Evolutionary conservation across 495 filamentous ascomycete genomes (phyloP), one percentile per base, ranked within the genome.

Genomic region (Usnea hakonensis): DNA sequence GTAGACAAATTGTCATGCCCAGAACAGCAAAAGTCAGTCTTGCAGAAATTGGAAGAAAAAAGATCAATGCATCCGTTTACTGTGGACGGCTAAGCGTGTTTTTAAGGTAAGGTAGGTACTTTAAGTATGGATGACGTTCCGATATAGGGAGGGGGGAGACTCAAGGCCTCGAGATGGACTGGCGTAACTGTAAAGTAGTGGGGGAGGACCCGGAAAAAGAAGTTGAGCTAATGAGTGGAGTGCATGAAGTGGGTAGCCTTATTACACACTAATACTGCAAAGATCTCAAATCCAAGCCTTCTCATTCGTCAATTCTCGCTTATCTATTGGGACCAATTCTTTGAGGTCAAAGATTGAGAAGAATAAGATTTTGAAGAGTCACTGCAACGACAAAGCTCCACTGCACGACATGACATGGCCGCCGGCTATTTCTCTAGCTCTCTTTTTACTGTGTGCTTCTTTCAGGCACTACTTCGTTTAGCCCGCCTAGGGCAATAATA

Each of bases 381-480:
- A 58, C 58, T 62, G 60, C 60, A n/a, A n/a, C n/a, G n/a, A n/a
- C n/a, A n/a, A n/a, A n/a, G n/a, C n/a, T n/a, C n/a, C n/a, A n/a
- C n/a, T n/a, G n/a, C n/a, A n/a, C n/a, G n/a, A n/a, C n/a, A 62
- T 28, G 46, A 62, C 50, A 62, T 62, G 13, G 36, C 52, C 36
- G 37, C 43, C 36, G 46, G 30, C 44, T 60, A 30, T 50, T 41
- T 48, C 23, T 37, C 57, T 50, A 23, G 35, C 35, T 35, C 9
- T 53, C 40, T 26, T 28, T 30, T 4, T 54, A 1, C 1, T 6
- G n/a, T n/a, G n/a, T n/a, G n/a, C n/a, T n/a, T n/a, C n/a, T n/a
- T n/a, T n/a, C n/a, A n/a, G n/a, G n/a, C n/a, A n/a, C n/a, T n/a
- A n/a, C 32, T 35, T 54, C 14, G 3, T 10, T n/a, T 53, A 43